Percentiles rank a stretch among this genome's conserved stretches.
Evolutionary conservation across 1,284 basidiomycete genomes (phyloP).

Genomic region (Austroboletus rostrupii): DNA sequence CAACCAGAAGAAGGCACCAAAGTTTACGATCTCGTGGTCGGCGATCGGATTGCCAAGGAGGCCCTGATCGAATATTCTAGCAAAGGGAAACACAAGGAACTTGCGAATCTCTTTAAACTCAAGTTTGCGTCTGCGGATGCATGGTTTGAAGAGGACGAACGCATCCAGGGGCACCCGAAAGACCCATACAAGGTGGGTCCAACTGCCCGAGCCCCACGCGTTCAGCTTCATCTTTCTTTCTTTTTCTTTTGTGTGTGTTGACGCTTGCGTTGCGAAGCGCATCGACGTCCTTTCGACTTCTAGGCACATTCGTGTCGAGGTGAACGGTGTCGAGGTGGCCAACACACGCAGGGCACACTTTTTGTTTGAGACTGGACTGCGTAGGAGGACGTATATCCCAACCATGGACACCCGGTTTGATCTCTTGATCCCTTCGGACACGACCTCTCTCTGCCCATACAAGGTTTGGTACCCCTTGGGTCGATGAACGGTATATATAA

Average conservation of each 20-base stretch:
- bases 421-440: conserved; percentile 44
- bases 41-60: conserved; percentile 33
- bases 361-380: conserved; percentile 56
- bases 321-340: conserved; percentile 59
- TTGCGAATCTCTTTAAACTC: conserved; percentile 48
- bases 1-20: conserved; percentile 29
- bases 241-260: too few relatives aligned
- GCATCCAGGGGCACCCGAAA: conserved; percentile 57
- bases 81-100: conserved; percentile 31
- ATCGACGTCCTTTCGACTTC: conserved; percentile 60
- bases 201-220: too few relatives aligned
- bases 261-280: conserved; percentile 37
- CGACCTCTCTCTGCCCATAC: conserved; percentile 55
- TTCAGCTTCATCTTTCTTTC: neutral
- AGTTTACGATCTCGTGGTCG: conserved; percentile 48
- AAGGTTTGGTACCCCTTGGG: conserved; percentile 41
- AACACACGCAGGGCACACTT: conserved; percentile 52
- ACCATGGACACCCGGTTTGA: conserved; percentile 52
- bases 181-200: conserved; percentile 60
- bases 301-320: conserved; percentile 54
- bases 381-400: conserved; percentile 58
- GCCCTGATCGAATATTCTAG: conserved; percentile 40
- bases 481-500: neutral
- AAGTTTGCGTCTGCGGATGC: conserved; percentile 50
- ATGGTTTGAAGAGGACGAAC: conserved; percentile 68